Base-by-base conservation (phyloP, 306 rosid genomes). In the Rosa rugosa region DNA sequence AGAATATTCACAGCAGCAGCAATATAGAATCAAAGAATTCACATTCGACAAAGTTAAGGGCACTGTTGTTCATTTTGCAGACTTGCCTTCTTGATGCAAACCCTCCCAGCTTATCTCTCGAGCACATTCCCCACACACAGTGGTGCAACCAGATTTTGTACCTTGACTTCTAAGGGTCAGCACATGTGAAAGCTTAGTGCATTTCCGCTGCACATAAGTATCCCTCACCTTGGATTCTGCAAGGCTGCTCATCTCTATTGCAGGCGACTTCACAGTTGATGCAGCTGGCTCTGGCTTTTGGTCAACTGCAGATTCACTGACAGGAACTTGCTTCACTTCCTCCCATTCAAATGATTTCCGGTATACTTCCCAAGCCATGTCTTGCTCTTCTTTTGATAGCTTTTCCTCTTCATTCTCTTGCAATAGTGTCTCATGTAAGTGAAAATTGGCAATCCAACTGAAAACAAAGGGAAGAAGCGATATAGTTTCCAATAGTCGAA, bases 351-450 rank as follows among this genome's bases (percentile, higher is more conserved):
- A 71, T 8, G 97, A 85, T 85, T 78, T 95, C 73, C 68, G 83
- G 76, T 86, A 95, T 63, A 90, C 99, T 86, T 92, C 97, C 98
- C 95, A 92, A 60, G 99, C 98, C 97, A 92, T 84, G 84, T 91
- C 99, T 84, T 95, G 97, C 89, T 95, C 99, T 83, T 95, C 99
- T 85, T 95, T 95, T 6, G 99, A 91, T 47, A 95, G 91, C 64
- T 83, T 92, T 83, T 95, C 99, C 74, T 88, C 99, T 87, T 92
- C 99, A 62, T 91, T 95, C 85, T 95, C 98, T 89, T 92, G 99
- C 49, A 95, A 81, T 62, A 95, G 88, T 14, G 96, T 84, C 84
- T 95, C 99, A 22, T 95, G 99, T 80, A 87, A 91, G 54, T 95
- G 99, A 83, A 81, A 95, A 83, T 92, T 90, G 59, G 88, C 93